Evolutionary conservation across 2,329 filamentous ascomycete species (phyloP), one percentile per base, ranked within the genome.

Genomic region (Pestalotiopsis sp.): DNA sequence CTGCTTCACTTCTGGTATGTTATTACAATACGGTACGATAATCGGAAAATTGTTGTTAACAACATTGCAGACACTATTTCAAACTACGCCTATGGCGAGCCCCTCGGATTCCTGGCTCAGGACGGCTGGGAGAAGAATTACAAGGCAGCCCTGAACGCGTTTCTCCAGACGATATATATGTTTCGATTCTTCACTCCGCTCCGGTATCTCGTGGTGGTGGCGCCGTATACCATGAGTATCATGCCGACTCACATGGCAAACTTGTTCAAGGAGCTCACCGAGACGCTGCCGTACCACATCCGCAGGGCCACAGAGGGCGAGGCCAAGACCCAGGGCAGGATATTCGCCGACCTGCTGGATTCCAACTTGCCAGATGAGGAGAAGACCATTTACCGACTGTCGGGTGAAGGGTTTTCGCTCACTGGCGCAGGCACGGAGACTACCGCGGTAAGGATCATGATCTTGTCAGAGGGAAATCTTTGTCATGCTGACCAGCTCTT

Each of bases 361-460:
- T 74, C 75, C 52, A 38, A 71, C 12, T 75, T 82, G 2, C 78
- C 80, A 1, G 68, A 73, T 7, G 67, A 72, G 4, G 80, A 82
- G 70, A 83, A 82, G 72, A 74, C 72, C 7, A 72, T 77, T 4
- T 70, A 72, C 17, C 75, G 78, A 2, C 76, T 83, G 11, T 78
- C 77, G 7, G 80, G 82, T 11, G 82, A 83, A 60, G 81, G 79
- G 4, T 79, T 82, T 64, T 76, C 77, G 9, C 72, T 82, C n/a
- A 74, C 81, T 4, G 74, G 79, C 65, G 81, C 80, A 2, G 82
- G 81, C 7, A 82, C 80, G 3, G 75, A 83, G 68, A 84, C 82
- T 4, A 83, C 82, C 1, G 70, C 74, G 14, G 73, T 73, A 68
- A 66, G 25, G 25, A 4, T 25, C 25, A 4, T 25, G 25, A 25